These are phyloP conservation scores for Candida nanaspora DNA, from an alignment of 805 yeast species.

Conservation along the genomic window DNA sequence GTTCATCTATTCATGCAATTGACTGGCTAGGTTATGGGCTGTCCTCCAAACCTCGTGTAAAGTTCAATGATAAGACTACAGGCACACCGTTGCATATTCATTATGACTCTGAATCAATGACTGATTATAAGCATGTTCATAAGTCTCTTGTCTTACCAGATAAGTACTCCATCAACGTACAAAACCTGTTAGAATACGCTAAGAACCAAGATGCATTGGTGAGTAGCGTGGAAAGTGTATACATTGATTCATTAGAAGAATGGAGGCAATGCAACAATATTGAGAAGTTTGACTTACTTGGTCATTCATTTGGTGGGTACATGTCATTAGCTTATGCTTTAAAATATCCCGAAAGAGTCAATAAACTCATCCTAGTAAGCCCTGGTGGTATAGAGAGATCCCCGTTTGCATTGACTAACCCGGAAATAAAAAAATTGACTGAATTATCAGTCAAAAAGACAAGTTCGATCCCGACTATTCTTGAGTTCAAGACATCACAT, in stretches of 20 bases:
- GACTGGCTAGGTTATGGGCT: constrained; percentile 52
- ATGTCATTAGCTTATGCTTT: constrained; percentile 58
- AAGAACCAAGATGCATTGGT: constrained; percentile 31
- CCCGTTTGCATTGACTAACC: constrained; percentile 49
- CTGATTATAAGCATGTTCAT: constrained; percentile 16
- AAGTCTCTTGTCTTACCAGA: constrained; percentile 17
- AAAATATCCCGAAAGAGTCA: constrained; percentile 46
- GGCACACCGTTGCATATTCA: constrained; percentile 19
- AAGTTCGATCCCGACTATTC: not conserved
- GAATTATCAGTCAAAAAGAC: not conserved
- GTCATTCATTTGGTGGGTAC: constrained; percentile 79
- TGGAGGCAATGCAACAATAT: constrained; percentile 52
- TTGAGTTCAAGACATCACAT: constrained; percentile 26
- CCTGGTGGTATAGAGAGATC: constrained; percentile 78
- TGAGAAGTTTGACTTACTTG: constrained; percentile 53
- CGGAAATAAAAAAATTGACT: constrained; percentile 11
- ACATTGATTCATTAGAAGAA: constrained; percentile 49
- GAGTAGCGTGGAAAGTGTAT: constrained; percentile 44
- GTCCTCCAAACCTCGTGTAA: constrained; percentile 37
- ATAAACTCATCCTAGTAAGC: constrained; percentile 52
- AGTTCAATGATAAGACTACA: constrained; percentile 13
- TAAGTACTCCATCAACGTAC: constrained; percentile 6
- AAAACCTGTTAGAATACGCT: constrained; percentile 21
- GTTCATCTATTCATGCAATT: constrained; percentile 29
- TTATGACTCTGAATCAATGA: constrained; percentile 13